These are phyloP conservation scores for Suhomyces kilbournensis DNA, from an alignment of 805 yeast species.

Conservation along the genomic window DNA sequence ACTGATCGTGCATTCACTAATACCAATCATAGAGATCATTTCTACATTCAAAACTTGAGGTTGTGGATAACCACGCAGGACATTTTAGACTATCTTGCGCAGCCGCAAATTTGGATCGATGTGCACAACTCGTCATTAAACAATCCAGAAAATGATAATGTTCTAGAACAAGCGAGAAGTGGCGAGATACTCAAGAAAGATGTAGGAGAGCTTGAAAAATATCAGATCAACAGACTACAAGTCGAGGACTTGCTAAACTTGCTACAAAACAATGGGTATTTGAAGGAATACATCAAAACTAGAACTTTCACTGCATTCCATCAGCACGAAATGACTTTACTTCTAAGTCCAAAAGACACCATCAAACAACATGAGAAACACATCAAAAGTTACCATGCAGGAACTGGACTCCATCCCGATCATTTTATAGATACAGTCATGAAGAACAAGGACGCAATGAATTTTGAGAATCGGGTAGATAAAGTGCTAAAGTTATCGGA, in stretches of 20 bases:
- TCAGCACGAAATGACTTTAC: slow-evolving; percentile 21
- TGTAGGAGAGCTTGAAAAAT: background rate
- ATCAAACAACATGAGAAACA: background rate
- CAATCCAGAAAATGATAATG: background rate
- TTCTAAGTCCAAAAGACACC: slow-evolving; percentile 5
- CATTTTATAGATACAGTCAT: slow-evolving; percentile 22
- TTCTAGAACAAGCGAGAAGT: background rate
- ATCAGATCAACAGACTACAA: background rate
- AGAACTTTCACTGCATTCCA: slow-evolving; percentile 26
- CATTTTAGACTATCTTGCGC: slow-evolving; percentile 23
- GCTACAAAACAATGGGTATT: slow-evolving; percentile 21
- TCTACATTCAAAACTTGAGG: slow-evolving; percentile 30
- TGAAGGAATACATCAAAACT: slow-evolving; percentile 24
- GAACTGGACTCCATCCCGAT: slow-evolving; percentile 25
- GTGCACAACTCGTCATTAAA: background rate
- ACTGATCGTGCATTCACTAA: slow-evolving; percentile 17
- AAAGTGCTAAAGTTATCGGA: background rate
- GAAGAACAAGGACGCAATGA: slow-evolving; percentile 8
- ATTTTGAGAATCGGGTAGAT: background rate
- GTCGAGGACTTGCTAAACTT: slow-evolving; percentile 11
- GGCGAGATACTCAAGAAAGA: background rate
- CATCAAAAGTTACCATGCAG: slow-evolving; percentile 15
- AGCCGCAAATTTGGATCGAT: slow-evolving; percentile 22
- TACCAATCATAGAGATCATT: slow-evolving; percentile 19
- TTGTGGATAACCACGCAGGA: slow-evolving; percentile 29